Conservation (phyloP, 768 basidiomycete species). For the Boletus barrowsii region DNA sequence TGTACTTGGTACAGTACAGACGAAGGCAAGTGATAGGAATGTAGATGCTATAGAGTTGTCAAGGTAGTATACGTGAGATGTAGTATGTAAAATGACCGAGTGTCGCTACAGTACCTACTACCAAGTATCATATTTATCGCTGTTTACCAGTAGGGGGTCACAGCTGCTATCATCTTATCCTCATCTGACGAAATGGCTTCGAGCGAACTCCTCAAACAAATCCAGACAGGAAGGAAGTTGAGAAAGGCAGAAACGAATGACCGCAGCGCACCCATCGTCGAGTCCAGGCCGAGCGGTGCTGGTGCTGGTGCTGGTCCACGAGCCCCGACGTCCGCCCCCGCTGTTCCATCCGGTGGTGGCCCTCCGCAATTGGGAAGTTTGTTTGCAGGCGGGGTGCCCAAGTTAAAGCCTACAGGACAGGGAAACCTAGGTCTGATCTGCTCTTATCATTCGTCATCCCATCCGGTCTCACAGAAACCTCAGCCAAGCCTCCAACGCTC, state of each 20-base stretch:
- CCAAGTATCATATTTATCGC: conserved; percentile 9
- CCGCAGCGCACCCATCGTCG: conserved; percentile 65
- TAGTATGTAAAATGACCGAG: too few species aligned
- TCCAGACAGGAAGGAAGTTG: conserved; percentile 77
- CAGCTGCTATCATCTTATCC: not conserved
- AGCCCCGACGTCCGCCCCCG: conserved; percentile 18
- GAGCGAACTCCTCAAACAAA: conserved; percentile 72
- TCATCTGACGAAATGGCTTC: conserved; percentile 55
- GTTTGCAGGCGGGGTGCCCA: conserved; percentile 91
- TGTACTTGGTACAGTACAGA: too few species aligned
- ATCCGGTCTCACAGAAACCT: conserved; percentile 7
- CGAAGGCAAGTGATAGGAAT: too few species aligned
- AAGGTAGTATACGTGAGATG: too few species aligned
- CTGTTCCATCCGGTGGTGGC: conserved; percentile 35
- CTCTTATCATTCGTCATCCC: conserved; percentile 3
- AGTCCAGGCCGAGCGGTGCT: conserved; percentile 42
- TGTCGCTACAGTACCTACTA: too few species aligned
- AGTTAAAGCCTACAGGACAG: conserved; percentile 77
- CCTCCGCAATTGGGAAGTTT: conserved; percentile 82
- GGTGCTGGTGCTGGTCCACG: conserved; percentile 36
- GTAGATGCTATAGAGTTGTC: too few species aligned
- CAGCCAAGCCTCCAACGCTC: conserved; percentile 60
- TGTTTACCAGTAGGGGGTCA: conserved; percentile 7
- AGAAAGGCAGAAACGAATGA: conserved; percentile 86
- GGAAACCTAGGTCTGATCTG: conserved; percentile 47